Base-by-base conservation (phyloP, 2,329 filamentous ascomycete genomes). In the Sporothrix phasma region DNA sequence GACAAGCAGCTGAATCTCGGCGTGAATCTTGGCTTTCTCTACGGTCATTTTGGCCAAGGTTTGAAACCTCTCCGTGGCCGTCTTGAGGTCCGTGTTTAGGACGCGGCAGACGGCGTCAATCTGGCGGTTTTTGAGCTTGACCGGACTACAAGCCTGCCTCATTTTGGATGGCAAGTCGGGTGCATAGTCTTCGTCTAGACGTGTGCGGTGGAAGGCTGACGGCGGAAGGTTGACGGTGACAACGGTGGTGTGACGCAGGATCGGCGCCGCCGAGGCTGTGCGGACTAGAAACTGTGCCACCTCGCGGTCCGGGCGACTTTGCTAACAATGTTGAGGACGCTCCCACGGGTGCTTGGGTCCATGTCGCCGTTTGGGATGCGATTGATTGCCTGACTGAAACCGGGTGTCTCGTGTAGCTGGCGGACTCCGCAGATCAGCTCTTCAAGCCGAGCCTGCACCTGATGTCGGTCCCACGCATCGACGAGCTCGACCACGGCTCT, bases 301-400 rank as follows among this genome's bases (percentile, higher is more conserved):
- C 49, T 77, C 71, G 17, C 69, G 69, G 56, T 79, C 60, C 74
- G 70, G 10, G 74, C 71, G 3, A 78, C 71, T 64, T 78, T 79
- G 0, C 22, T 58, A 0, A 78, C 59, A 3, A 68, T 68, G 3
- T n/a, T 37, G 2, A 66, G 8, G 24, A 71, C 7, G 19, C 29
- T 61, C 6, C 29, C 19, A 3, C 46, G 34, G n/a, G 24, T 6
- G 3, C 5, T 13, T 2, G 34, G 39, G 1, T 39, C 19, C n/a
- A 54, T 34, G 26, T 64, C 37, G 8, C 7, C 8, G 15, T 54
- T 63, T 37, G 49, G 24, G 29, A 61, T 37, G 15, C 17, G 2
- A 24, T n/a, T 24, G 24, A 61, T 46, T 1, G 31, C 29, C 2
- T 24, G 2, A 15, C 26, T 11, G 3, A 62, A 19, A 5, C 37